These are phyloP conservation scores for Solanum acaule DNA, from an alignment of 257 asterid genomes.

Conservation along the genomic window DNA sequence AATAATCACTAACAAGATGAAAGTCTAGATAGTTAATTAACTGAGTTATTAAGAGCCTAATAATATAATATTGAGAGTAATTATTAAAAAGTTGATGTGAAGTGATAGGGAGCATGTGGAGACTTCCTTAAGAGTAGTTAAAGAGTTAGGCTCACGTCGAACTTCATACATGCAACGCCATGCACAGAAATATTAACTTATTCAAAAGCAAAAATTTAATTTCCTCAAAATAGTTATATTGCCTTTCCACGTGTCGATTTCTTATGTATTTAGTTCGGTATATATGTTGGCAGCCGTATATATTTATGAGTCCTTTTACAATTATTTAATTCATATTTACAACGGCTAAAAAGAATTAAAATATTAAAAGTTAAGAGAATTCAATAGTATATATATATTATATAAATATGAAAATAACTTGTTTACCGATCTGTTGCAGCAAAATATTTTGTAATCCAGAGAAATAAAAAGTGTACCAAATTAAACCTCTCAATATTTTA, in stretches of 20 bases:
- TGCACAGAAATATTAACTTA: slow-evolving; percentile 17
- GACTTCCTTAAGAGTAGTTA: slow-evolving; percentile 9
- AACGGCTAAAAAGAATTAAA: too few relatives aligned
- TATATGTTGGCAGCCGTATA: slow-evolving; percentile 1
- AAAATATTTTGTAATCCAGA: too few relatives aligned
- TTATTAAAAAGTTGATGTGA: neutral
- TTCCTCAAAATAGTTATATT: slow-evolving; percentile 30
- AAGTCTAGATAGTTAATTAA: neutral
- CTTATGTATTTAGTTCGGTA: slow-evolving; percentile 17
- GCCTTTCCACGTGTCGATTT: slow-evolving; percentile 24
- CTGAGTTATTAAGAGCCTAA: neutral
- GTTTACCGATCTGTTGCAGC: neutral
- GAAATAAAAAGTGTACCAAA: neutral
- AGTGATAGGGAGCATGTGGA: slow-evolving; percentile 11
- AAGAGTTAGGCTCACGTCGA: slow-evolving; percentile 29
- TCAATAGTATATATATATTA: too few relatives aligned
- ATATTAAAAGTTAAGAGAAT: too few relatives aligned
- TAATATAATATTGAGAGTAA: too few relatives aligned
- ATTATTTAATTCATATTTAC: neutral
- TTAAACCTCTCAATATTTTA: too few relatives aligned
- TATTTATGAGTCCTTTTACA: neutral
- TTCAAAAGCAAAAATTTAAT: slow-evolving; percentile 43
- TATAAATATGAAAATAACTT: too few relatives aligned
- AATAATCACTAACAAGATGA: neutral
- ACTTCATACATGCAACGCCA: slow-evolving; percentile 4